Percentiles rank a stretch among this genome's conserved stretches.
phyloP scores from a whole-genome alignment of 495 filamentous ascomycete genomes.

The Penicillium silybi region DNA sequence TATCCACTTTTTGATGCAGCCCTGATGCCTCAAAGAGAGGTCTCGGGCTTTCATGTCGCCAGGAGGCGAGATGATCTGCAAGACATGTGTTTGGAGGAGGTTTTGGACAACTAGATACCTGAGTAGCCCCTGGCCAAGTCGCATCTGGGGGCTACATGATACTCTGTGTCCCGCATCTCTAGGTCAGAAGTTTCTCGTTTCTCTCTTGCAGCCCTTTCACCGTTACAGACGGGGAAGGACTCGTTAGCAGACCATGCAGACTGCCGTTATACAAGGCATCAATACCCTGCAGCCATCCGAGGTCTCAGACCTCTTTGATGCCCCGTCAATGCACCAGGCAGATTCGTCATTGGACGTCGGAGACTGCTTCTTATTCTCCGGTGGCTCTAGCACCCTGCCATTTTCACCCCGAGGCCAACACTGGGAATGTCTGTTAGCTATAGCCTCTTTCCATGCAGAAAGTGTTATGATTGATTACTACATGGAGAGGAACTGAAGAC shows the following conservation, averaged over 20 bases:
- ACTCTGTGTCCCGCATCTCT: conserved; percentile 10
- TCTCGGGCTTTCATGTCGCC: conserved; percentile 2
- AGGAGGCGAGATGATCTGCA: not conserved
- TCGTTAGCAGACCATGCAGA: conserved; percentile 24
- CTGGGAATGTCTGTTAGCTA: not conserved
- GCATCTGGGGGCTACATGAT: not conserved
- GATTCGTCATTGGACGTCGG: conserved; percentile 18
- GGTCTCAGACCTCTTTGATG: conserved; percentile 36
- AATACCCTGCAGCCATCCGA: conserved; percentile 36
- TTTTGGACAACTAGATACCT: not conserved
- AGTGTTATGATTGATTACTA: not conserved
- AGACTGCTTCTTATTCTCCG: conserved; percentile 22
- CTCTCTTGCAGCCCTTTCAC: conserved; percentile 7
- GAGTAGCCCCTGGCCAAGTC: not conserved
- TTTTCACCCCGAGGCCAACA: not conserved
- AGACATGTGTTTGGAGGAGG: not conserved
- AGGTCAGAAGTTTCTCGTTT: conserved; percentile 26
- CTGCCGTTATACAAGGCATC: conserved; percentile 31
- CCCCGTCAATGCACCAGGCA: conserved; percentile 19
- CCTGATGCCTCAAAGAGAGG: conserved; percentile 10
- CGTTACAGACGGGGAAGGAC: conserved; percentile 3
- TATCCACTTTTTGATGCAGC: conserved; percentile 4
- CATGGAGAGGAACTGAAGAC: not conserved
- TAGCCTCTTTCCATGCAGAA: not conserved
- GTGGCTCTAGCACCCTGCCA: conserved; percentile 17